These are phyloP conservation scores for Citrus trifoliata DNA, from an alignment of 345 rosid genomes.

Conservation along the genomic window DNA sequence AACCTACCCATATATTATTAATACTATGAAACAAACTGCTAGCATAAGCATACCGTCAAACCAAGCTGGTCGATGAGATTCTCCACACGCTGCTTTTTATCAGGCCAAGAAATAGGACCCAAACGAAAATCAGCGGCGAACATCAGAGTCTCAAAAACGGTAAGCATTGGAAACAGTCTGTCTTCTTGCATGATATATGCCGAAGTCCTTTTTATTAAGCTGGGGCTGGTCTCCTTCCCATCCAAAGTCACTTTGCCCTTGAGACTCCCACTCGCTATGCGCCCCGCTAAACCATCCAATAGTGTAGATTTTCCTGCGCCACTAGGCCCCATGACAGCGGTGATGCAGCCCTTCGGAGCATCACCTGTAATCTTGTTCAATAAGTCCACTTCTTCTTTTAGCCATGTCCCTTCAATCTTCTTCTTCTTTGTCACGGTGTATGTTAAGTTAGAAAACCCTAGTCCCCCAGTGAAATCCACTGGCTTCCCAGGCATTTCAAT, in stretches of 20 bases:
- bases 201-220: conserved; percentile 59
- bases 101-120: conserved; percentile 34
- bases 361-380: conserved; percentile 54
- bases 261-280: conserved; percentile 61
- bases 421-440: conserved; percentile 46
- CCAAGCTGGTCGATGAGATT: conserved; percentile 49
- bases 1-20: too few species aligned
- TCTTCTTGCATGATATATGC: conserved; percentile 78
- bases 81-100: conserved; percentile 56
- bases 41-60: conserved; percentile 34
- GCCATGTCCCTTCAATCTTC: conserved; percentile 44
- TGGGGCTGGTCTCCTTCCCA: conserved; percentile 44
- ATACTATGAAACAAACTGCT: background rate
- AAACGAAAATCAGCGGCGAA: conserved; percentile 70
- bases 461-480: conserved; percentile 42
- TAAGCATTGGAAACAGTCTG: conserved; percentile 62
- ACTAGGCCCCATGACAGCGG: conserved; percentile 74
- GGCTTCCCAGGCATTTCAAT: conserved; percentile 37
- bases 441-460: conserved; percentile 47
- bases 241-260: conserved; percentile 53
- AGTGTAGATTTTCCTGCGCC: conserved; percentile 74
- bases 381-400: conserved; percentile 47
- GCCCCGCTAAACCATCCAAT: conserved; percentile 57
- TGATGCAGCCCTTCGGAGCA: conserved; percentile 63
- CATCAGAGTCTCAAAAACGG: conserved; percentile 65